phyloP scores from a whole-genome alignment of 1,284 basidiomycete species.

The Malassezia nana region DNA sequence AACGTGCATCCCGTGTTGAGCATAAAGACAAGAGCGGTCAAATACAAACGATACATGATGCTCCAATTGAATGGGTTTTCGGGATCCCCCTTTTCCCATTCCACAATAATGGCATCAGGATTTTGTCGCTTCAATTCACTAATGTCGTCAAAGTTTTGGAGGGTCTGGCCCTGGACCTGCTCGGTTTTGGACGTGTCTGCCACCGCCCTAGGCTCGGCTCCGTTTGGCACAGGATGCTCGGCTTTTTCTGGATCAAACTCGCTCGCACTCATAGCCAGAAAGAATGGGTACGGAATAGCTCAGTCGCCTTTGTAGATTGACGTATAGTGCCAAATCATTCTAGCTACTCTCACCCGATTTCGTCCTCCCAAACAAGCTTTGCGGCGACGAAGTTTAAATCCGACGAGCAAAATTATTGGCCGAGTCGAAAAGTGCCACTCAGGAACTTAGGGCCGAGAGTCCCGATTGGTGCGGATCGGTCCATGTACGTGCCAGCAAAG shows the following conservation, averaged over 20 bases:
- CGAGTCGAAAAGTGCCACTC: background rate
- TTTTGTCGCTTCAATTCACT: background rate
- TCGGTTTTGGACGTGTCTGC: background rate
- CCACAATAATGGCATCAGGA: constrained; percentile 31
- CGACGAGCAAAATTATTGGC: constrained; percentile 15
- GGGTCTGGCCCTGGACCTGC: background rate
- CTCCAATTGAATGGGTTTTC: constrained; percentile 61
- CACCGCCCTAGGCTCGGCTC: background rate
- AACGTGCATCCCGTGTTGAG: constrained; percentile 63
- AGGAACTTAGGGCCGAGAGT: background rate
- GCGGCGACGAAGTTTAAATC: background rate
- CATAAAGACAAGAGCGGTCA: constrained; percentile 57
- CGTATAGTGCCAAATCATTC: too few species aligned
- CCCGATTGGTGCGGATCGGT: background rate
- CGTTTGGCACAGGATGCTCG: background rate
- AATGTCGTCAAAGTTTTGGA: background rate
- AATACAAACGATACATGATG: constrained; percentile 56
- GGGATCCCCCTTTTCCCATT: constrained; percentile 39
- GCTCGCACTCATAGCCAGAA: background rate
- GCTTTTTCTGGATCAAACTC: background rate
- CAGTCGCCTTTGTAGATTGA: background rate
- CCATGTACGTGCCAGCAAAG: background rate
- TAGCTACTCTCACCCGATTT: background rate
- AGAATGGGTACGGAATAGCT: background rate
- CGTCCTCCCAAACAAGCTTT: background rate